Base-by-base conservation (phyloP, 768 basidiomycete species). In the Tricholoma saponaceum region DNA sequence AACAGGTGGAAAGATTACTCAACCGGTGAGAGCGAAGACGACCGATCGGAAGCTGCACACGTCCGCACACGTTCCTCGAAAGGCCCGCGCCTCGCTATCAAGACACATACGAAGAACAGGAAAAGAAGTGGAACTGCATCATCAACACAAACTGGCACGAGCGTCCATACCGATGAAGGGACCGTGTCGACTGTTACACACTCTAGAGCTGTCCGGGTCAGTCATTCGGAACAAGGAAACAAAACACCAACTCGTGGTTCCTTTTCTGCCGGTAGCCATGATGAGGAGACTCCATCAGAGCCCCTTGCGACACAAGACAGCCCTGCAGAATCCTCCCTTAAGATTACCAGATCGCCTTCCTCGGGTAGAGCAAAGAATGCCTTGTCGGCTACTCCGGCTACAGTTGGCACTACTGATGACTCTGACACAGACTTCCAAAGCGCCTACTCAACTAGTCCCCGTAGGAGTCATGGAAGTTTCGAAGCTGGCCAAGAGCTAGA, bases 391-490 rank as follows among this genome's bases (percentile, higher is more conserved):
- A 59, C 60, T 52, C 33, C 54, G 2, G 61, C 67, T 22, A 65
- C 72, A 35, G 68, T 70, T 25, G 73, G 71, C 25, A 72, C 79
- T 30, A 83, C 87, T 7, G 89, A 90, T 58, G 89, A 90, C 62
- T 90, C 89, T 20, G 89, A 91, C 64, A 87, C 87, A 25, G 91
- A 93, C 65, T 93, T 92, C 69, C 90, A 92, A 72, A 92, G 90
- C 61, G 91, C 91, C 32, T 91, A 89, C 70, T 91, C 89, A 4
- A 73, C 82, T 3, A 90, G 88, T 65, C 88, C 89, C 12, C 82
- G 87, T 1, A 81, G 74, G 46, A 89, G 87, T 66, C 85, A 83
- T 61, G 81, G 78, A 41, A 82, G 81, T 65, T 77, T 79, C 33
- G 76, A 78, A 14, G 64, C 64, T 43, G 64, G 66, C 23, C 59